Percentiles rank a stretch among this genome's conserved stretches.
Conservation (phyloP, 306 rosid genomes). For the Rosa lucieae region DNA sequence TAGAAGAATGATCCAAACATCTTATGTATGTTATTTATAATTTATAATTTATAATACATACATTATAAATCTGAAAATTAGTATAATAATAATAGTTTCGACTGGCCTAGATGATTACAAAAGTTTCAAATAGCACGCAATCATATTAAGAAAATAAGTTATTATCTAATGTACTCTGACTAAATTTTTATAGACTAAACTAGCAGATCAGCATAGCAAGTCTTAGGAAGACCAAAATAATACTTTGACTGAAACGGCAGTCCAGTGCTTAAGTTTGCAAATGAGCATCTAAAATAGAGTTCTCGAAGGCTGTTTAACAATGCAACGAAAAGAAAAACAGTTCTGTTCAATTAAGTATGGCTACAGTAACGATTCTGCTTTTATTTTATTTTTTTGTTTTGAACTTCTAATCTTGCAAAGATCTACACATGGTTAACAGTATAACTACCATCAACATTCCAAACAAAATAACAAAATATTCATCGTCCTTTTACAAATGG, state of each 20-base stretch:
- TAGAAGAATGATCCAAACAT: too few relatives aligned
- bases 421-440: background rate
- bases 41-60: too few relatives aligned
- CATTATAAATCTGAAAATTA: too few relatives aligned
- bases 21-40: too few relatives aligned
- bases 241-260: background rate
- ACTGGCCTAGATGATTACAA: too few relatives aligned
- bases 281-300: background rate
- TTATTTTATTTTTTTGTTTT: background rate
- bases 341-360: background rate
- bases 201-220: background rate
- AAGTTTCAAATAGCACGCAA: too few relatives aligned
- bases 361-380: background rate
- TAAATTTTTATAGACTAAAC: background rate
- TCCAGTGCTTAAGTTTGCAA: background rate
- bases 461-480: background rate
- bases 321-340: background rate
- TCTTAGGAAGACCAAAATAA: background rate
- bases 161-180: background rate
- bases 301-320: background rate
- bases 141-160: too few relatives aligned
- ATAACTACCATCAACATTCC: constrained; percentile 2
- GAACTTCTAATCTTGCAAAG: background rate
- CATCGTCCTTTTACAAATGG: background rate
- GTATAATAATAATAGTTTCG: too few relatives aligned